Evolutionary conservation across 495 filamentous ascomycete genomes (phyloP), one percentile per base, ranked within the genome.

Genomic region (Xylaria acuta): DNA sequence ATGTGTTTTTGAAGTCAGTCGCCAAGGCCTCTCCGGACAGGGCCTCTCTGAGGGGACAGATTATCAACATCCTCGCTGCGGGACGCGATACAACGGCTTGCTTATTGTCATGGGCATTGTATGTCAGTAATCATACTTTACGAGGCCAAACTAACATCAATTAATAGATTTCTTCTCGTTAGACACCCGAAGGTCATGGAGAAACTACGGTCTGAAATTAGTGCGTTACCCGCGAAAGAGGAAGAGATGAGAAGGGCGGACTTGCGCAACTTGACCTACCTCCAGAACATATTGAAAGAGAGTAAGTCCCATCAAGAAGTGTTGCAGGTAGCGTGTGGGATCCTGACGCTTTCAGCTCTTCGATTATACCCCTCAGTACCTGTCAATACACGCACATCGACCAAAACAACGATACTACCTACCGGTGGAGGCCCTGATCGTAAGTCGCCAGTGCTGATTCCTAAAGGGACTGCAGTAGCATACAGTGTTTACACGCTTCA

Each of bases 301-400:
- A 78, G 80, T 82, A 70, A 59, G 74, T 71, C 49, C 9, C 25
- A 43, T 59, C 6, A 43, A 59, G 9, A 45, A 11, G 32, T 25
- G 4, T 65, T 38, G 9, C 8, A 22, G 18, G 30, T n/a, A 54
- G 47, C 14, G 0, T 45, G 8, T 51, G 3, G 4, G 22, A 59
- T 30, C 41, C 11, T 66, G 12, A 66, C 38, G 9, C 2, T 43
- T 47, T 75, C 90, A 94, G 76, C 88, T 1, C 88, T 93, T 72
- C 90, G 92, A 49, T 82, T 94, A 25, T 88, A 91, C 75, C 91
- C 92, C 7, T 84, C 88, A 1, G 90, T 93, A 0, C 91, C 91
- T 4, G 81, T 88, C 73, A 93, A 93, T 79, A 85, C 87, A 63
- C 90, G 91, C 59, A 77, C 87, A 27, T 86, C 91, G 0, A 81